Percentiles rank a stretch among this genome's conserved stretches.
phyloP scores from a whole-genome alignment of 768 basidiomycete species.

The Tremella fuciformis region DNA sequence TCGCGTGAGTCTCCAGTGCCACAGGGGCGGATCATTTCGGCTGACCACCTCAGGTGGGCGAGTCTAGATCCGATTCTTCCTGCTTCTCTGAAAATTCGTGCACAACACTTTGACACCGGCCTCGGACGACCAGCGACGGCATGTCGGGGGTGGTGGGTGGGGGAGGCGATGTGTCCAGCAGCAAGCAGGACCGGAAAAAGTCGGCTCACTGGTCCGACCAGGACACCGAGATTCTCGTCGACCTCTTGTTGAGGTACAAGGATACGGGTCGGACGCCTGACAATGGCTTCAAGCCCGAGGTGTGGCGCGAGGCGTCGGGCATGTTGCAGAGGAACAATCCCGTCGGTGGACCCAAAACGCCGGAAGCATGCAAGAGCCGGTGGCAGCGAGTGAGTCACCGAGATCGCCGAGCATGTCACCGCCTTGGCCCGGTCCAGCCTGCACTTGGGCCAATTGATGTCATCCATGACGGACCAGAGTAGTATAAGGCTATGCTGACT shows the following conservation, averaged over 20 bases:
- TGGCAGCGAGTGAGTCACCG: conserved; percentile 35
- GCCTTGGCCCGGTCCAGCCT: background rate
- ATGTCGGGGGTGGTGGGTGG: conserved; percentile 24
- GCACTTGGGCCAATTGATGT: too few relatives aligned
- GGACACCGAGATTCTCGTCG: conserved; percentile 34
- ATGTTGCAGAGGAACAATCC: conserved; percentile 20
- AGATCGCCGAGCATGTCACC: background rate
- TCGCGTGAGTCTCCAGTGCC: too few relatives aligned
- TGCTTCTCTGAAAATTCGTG: too few relatives aligned
- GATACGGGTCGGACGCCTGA: conserved; percentile 36
- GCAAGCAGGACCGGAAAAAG: conserved; percentile 29
- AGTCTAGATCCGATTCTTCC: too few relatives aligned
- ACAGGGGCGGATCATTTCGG: too few relatives aligned
- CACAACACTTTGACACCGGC: too few relatives aligned
- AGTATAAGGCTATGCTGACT: conserved; percentile 9
- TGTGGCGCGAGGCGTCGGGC: conserved; percentile 31
- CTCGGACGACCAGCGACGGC: background rate
- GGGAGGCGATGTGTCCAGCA: conserved; percentile 11
- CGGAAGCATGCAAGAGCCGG: conserved; percentile 44
- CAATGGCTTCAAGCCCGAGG: conserved; percentile 43
- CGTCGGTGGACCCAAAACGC: conserved; percentile 40
- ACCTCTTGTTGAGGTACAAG: conserved; percentile 28
- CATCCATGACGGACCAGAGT: too few relatives aligned
- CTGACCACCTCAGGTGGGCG: too few relatives aligned
- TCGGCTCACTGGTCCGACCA: conserved; percentile 40